These are phyloP conservation scores for Gossypium anomalum DNA, from an alignment of 345 rosid genomes.

Conservation along the genomic window DNA sequence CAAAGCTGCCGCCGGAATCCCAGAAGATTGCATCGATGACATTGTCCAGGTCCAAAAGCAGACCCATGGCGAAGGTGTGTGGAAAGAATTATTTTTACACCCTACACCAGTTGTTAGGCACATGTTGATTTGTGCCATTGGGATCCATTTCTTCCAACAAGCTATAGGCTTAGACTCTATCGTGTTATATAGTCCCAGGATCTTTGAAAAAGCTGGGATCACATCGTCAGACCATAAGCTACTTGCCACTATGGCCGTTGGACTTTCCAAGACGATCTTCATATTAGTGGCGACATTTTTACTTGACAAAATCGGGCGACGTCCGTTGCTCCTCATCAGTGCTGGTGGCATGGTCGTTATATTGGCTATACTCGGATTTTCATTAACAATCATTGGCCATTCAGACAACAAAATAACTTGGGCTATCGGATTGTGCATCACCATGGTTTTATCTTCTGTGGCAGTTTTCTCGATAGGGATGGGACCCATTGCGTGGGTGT, in stretches of 20 bases:
- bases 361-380: slow-evolving; percentile 35
- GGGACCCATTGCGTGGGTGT: slow-evolving; percentile 94
- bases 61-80: slow-evolving; percentile 66
- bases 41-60: slow-evolving; percentile 38
- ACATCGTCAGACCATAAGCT: slow-evolving; percentile 32
- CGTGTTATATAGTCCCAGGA: slow-evolving; percentile 77
- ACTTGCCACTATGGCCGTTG: slow-evolving; percentile 81
- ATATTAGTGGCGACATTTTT: slow-evolving; percentile 76
- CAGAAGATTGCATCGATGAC: slow-evolving; percentile 67
- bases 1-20: slow-evolving; percentile 78
- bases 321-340: slow-evolving; percentile 73
- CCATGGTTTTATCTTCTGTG: slow-evolving; percentile 57
- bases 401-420: slow-evolving; percentile 43
- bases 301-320: slow-evolving; percentile 74
- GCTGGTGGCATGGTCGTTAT: slow-evolving; percentile 65
- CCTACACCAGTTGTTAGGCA: slow-evolving; percentile 76
- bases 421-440: slow-evolving; percentile 58
- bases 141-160: slow-evolving; percentile 93
- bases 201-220: slow-evolving; percentile 77
- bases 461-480: slow-evolving; percentile 81
- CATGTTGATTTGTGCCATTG: slow-evolving; percentile 55
- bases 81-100: slow-evolving; percentile 59
- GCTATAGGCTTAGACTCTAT: slow-evolving; percentile 83
- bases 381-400: slow-evolving; percentile 51
- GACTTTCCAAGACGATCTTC: slow-evolving; percentile 59